Evolutionary conservation across 257 asterid species (phyloP).

Genomic region (Phtheirospermum japonicum): DNA sequence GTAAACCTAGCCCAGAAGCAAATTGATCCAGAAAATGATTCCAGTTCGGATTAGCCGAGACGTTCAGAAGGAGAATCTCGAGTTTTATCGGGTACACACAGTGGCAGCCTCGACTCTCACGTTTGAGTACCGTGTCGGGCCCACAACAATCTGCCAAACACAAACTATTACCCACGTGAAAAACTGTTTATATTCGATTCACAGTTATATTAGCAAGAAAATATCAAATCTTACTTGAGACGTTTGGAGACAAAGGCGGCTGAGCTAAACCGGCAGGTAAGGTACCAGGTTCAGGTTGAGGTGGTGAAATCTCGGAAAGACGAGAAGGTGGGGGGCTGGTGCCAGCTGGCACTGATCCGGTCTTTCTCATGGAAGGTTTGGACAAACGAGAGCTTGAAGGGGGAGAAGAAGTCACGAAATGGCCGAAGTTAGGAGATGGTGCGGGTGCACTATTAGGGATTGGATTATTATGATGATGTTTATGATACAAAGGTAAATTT

Average conservation of each 20-base stretch:
- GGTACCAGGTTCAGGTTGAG: slow-evolving; percentile 54
- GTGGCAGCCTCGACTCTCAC: slow-evolving; percentile 71
- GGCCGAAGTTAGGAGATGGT: slow-evolving; percentile 56
- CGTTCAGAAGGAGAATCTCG: slow-evolving; percentile 78
- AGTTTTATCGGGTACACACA: slow-evolving; percentile 87
- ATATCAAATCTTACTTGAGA: slow-evolving; percentile 54
- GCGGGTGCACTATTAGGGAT: slow-evolving; percentile 48
- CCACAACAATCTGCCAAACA: slow-evolving; percentile 76
- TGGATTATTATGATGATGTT: slow-evolving; percentile 30
- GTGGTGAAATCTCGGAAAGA: slow-evolving; percentile 48
- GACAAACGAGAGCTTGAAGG: slow-evolving; percentile 54
- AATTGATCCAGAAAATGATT: slow-evolving; percentile 67
- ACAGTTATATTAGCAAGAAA: slow-evolving; percentile 11
- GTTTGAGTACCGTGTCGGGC: slow-evolving; percentile 75
- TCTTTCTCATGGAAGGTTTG: slow-evolving; percentile 53
- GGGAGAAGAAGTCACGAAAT: slow-evolving; percentile 50
- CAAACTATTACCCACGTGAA: slow-evolving; percentile 25
- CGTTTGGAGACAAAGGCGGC: slow-evolving; percentile 80
- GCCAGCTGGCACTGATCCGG: slow-evolving; percentile 40
- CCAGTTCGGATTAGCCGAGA: slow-evolving; percentile 84
- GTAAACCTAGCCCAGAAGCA: slow-evolving; percentile 63
- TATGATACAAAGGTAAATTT: slow-evolving; percentile 37
- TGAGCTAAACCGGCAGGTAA: slow-evolving; percentile 75
- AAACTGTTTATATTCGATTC: not conserved
- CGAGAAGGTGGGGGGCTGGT: slow-evolving; percentile 44